Base-by-base conservation (phyloP, 2,329 filamentous ascomycete species). In the Ploettnerulaceae sp. region DNA sequence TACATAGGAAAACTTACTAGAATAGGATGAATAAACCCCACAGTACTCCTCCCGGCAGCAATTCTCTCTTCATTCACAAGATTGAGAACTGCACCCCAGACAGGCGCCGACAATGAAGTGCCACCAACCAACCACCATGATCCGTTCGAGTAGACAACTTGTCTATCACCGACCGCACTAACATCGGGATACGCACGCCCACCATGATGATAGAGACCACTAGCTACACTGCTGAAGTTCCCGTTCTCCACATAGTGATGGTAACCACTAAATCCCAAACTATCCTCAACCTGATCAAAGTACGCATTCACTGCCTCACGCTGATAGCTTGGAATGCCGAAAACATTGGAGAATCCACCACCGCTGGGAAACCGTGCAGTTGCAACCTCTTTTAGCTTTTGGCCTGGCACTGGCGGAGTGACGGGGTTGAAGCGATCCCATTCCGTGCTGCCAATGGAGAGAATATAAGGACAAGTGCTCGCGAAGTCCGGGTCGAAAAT, bases 381-480 rank as follows among this genome's bases (percentile, higher is more conserved):
- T 1, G 57, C 53, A 51, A 49, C 45, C 37, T 49, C 54, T 8
- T 54, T 44, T 4, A 59, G 45, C 28, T 54, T 51, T 12, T 55
- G 22, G n/a, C 47, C 48, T 44, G 54, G 53, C 26, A 36, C 29
- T 6, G 62, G 58, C 41, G 61, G 51, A 9, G 54, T 59, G 3
- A 53, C 62, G 21, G 29, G 22, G 21, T 48, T 22, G 38, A 53
- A 54, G 12, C 47, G 45, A 28, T 57, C 54, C 54, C 51, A 56
- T 33, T 58, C 52, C 37, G 55, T 58, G 41, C 49, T 52, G 7
- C 72, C 72, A 2, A 75, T 70, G 3, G 69, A 62, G 0, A 71
- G 69, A 17, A 75, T 66, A 53, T 73, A 78, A 0, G 74, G 74
- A 45, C 74, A 77, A 18, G 65, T 67, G 1, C 66, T 65, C n/a